Evolutionary conservation across 2,329 filamentous ascomycete species (phyloP), one percentile per base, ranked within the genome.

Genomic region (Rutstroemia sp.): DNA sequence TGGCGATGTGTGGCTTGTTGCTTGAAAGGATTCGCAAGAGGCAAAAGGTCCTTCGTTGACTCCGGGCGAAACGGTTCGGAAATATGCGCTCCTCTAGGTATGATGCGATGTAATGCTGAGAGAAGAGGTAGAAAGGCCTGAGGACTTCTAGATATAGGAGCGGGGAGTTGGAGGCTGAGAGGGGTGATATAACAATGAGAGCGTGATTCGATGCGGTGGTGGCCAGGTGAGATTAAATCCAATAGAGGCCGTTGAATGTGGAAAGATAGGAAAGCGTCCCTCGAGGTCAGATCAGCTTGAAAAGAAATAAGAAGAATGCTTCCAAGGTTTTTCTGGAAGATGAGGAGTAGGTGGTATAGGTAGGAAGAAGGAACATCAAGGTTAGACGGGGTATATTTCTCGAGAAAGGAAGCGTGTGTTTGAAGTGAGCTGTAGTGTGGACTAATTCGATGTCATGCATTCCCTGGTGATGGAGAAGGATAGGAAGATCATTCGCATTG

Each of bases 371-470:
- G 37, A 34, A 48, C 46, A 39, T 8, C 42, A 39, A 48, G n/a
- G 12, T 5, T 39, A 25, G 21, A 38, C 42, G 10, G 39, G 25
- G 49, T 30, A 41, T 27, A 21, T 19, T 39, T 54, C 51, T 54
- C 51, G 44, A 41, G 47, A 14, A 21, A 38, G 47, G 42, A 48
- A 39, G 42, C 12, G 30, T 48, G 51, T 48, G 42, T 54, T 48
- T 54, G 51, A 48, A 48, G 41, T 21, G 51, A 53, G 27, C 17
- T 39, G 51, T 48, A 34, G 34, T 17, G 50, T 45, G 50, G 27
- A 54, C 42, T 54, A 54, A 54, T 48, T 48, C 51, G 38, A 54
- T 54, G 51, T 48, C 34, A 54, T 54, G 51, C 51, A 54, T 54
- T 54, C 51, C 14, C 17, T 41, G 42, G 30, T 48, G 37, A 41